Percentiles rank a stretch among this genome's conserved stretches.
Conservation (phyloP, 2,329 filamentous ascomycete species). For the Colletotrichum agaves region DNA sequence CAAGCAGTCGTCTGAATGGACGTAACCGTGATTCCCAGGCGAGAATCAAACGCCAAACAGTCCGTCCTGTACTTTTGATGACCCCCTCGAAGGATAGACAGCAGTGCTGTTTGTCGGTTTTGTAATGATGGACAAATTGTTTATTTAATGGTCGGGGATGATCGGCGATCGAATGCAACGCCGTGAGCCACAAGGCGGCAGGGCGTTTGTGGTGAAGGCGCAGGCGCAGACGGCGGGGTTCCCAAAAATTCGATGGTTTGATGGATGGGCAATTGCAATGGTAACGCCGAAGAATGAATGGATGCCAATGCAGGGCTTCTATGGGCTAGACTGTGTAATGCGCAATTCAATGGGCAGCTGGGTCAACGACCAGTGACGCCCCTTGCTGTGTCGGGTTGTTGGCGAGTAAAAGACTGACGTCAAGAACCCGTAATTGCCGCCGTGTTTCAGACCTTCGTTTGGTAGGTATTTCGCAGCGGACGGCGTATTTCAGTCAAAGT, state of each 20-base stretch:
- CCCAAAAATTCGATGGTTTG: conserved; percentile 17
- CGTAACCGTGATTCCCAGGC: not conserved
- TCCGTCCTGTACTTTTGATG: not conserved
- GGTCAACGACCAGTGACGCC: not conserved
- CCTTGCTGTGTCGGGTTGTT: not conserved
- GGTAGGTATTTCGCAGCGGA: not conserved
- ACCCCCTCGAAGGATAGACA: not conserved
- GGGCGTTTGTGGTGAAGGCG: not conserved
- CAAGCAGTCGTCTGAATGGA: conserved; percentile 10
- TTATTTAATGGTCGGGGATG: conserved; percentile 26
- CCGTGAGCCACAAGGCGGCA: conserved; percentile 7
- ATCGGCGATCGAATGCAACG: conserved; percentile 32
- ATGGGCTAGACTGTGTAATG: not conserved
- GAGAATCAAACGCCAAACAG: not conserved
- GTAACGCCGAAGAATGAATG: not conserved
- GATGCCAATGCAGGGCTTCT: not conserved
- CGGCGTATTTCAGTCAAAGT: not conserved
- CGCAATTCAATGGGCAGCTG: conserved; percentile 2
- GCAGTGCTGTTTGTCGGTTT: conserved; percentile 15
- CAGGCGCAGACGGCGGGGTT: not conserved
- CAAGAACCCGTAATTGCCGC: conserved; percentile 20
- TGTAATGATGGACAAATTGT: conserved; percentile 16
- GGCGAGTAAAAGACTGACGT: conserved; percentile 20
- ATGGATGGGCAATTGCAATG: conserved; percentile 18
- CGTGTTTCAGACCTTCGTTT: conserved; percentile 29